phyloP scores from a whole-genome alignment of 225 moss, liverwort and hornwort species.

The Sphagnum tenellum region DNA sequence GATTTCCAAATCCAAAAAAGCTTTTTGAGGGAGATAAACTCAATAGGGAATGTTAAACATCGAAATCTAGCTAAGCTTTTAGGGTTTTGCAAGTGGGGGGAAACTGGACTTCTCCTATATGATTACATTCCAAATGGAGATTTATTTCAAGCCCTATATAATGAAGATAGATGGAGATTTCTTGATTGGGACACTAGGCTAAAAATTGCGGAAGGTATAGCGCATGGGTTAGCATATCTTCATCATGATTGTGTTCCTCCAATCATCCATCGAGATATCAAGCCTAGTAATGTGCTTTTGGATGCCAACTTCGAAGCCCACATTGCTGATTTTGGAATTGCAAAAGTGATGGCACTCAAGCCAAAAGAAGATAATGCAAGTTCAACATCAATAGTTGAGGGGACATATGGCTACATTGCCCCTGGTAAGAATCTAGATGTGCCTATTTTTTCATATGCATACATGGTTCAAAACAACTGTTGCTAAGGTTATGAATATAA shows the following conservation, averaged over 20 bases:
- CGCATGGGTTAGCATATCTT: slow-evolving; percentile 57
- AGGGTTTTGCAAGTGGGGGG: slow-evolving; percentile 54
- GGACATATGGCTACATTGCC: slow-evolving; percentile 69
- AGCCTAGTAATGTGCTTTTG: slow-evolving; percentile 60
- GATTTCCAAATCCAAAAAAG: slow-evolving; percentile 36
- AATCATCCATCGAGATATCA: slow-evolving; percentile 56
- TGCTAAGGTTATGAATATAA: too few relatives aligned
- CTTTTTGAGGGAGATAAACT: slow-evolving; percentile 49
- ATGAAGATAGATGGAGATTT: slow-evolving; percentile 21
- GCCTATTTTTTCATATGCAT: too few relatives aligned
- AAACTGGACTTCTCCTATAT: slow-evolving; percentile 45
- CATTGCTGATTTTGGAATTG: slow-evolving; percentile 60
- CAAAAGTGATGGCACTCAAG: slow-evolving; percentile 46
- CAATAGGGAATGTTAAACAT: slow-evolving; percentile 44
- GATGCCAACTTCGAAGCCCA: slow-evolving; percentile 57
- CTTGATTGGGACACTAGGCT: slow-evolving; percentile 56
- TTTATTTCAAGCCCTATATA: slow-evolving; percentile 43
- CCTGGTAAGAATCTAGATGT: slow-evolving; percentile 25
- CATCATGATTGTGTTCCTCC: slow-evolving; percentile 62
- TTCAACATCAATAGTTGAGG: slow-evolving; percentile 31
- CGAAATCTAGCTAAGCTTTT: slow-evolving; percentile 56
- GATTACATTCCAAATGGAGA: slow-evolving; percentile 62
- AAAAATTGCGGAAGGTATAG: slow-evolving; percentile 45
- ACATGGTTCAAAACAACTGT: background rate
- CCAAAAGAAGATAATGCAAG: slow-evolving; percentile 24